Conservation (phyloP, 208 protist genomes). For the Naegleria gruberi region DNA sequence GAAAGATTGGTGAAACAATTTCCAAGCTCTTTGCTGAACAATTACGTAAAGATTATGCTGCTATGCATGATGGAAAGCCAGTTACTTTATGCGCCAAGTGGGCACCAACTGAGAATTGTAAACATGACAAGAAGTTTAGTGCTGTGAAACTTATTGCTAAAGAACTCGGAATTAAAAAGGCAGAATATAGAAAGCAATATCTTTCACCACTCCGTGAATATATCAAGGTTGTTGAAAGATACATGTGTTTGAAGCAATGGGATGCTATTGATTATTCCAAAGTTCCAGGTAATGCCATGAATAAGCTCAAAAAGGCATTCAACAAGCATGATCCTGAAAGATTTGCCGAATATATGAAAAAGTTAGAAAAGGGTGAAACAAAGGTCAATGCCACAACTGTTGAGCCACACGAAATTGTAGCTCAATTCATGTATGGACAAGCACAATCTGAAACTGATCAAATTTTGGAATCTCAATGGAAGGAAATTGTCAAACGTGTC, state of each 20-base stretch:
- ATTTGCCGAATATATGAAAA: neutral
- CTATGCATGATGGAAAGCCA: slow-evolving; percentile 21
- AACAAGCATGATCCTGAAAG: slow-evolving; percentile 22
- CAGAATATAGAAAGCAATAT: slow-evolving; percentile 25
- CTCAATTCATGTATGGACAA: slow-evolving; percentile 1
- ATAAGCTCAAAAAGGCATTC: slow-evolving; percentile 33
- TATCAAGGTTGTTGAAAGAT: slow-evolving; percentile 23
- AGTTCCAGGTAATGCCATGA: slow-evolving; percentile 36
- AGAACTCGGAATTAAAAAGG: neutral
- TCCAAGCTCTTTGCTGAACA: slow-evolving; percentile 18
- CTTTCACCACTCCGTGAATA: slow-evolving; percentile 31
- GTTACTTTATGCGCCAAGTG: slow-evolving; percentile 32
- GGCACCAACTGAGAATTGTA: slow-evolving; percentile 22
- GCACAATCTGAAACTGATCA: neutral
- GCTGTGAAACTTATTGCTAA: slow-evolving; percentile 27
- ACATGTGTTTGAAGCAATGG: slow-evolving; percentile 28
- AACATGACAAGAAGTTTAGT: neutral
- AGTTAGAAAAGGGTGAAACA: slow-evolving; percentile 18
- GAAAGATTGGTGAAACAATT: neutral
- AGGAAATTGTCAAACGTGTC: slow-evolving; percentile 20
- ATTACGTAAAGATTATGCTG: slow-evolving; percentile 13
- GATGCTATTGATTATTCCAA: slow-evolving; percentile 25
- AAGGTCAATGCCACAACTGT: slow-evolving; percentile 36
- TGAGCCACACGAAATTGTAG: slow-evolving; percentile 36
- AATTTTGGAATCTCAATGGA: slow-evolving; percentile 37